Percentiles rank a stretch among this genome's conserved stretches.
phyloP scores from a whole-genome alignment of 345 rosid genomes.

The Rhodamnia rubescens region DNA sequence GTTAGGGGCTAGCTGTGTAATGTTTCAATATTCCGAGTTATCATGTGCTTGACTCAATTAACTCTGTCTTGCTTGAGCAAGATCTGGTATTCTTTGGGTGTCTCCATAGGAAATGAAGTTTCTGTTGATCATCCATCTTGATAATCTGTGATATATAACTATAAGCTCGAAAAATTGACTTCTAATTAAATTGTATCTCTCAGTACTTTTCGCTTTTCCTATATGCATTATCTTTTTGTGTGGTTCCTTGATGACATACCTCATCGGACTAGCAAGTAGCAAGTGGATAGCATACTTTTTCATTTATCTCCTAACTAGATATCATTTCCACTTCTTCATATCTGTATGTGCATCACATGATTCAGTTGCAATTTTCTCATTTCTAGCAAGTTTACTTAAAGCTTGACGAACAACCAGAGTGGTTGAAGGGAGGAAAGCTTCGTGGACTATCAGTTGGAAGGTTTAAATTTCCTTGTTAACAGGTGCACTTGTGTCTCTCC shows the following conservation, averaged over 20 bases:
- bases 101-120: neutral
- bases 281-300: neutral
- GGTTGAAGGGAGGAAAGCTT: slow-evolving; percentile 93
- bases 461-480: slow-evolving; percentile 93
- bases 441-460: slow-evolving; percentile 99
- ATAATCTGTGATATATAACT: neutral
- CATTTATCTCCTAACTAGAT: neutral
- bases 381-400: slow-evolving; percentile 78
- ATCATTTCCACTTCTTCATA: neutral
- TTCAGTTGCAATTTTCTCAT: neutral
- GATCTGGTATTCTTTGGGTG: neutral
- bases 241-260: neutral
- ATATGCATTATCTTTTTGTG: neutral
- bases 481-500: slow-evolving; percentile 40
- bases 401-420: slow-evolving; percentile 98
- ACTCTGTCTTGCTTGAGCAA: neutral
- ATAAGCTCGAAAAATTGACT: neutral
- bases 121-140: neutral
- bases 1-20: neutral
- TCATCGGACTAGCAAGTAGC: neutral
- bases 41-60: neutral
- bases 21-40: neutral
- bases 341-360: neutral
- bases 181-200: neutral
- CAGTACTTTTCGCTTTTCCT: neutral